Evolutionary conservation across 1,284 basidiomycete species (phyloP).

Genomic region (Phylloporus gajari): DNA sequence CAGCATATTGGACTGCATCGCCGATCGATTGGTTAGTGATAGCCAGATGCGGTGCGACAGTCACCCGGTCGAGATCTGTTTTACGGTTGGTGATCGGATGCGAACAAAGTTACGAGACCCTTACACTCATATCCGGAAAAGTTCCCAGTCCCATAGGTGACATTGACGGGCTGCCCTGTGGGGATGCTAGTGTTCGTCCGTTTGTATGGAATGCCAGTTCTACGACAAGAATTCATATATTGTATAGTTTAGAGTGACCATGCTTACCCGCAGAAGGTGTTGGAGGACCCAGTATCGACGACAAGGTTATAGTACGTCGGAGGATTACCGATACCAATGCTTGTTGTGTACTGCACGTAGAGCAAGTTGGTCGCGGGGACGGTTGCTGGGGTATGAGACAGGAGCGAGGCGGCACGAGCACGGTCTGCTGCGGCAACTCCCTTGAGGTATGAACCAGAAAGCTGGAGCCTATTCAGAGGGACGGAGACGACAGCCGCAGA

Average conservation of each 20-base stretch:
- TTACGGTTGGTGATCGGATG: not conserved
- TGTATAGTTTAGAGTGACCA: not conserved
- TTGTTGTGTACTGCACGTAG: conserved; percentile 35
- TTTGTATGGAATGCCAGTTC: conserved; percentile 30
- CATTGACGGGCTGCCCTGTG: conserved; percentile 35
- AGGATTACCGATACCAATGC: conserved; percentile 39
- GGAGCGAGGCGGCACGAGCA: conserved; percentile 29
- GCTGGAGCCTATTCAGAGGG: conserved; percentile 24
- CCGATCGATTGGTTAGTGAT: conserved; percentile 40
- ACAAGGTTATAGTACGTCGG: conserved; percentile 38
- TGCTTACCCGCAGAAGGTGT: conserved; percentile 26
- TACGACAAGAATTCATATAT: conserved; percentile 11
- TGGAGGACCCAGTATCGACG: conserved; percentile 47
- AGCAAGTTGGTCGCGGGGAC: conserved; percentile 31
- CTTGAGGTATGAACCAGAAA: conserved; percentile 19
- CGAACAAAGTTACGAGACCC: not conserved
- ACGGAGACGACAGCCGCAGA: conserved; percentile 23
- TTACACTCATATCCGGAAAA: conserved; percentile 40
- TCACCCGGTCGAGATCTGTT: conserved; percentile 39
- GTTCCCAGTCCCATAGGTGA: conserved; percentile 35
- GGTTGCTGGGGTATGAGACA: conserved; percentile 16
- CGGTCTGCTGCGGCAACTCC: conserved; percentile 30
- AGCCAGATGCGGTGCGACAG: conserved; percentile 30
- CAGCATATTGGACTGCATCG: conserved; percentile 29
- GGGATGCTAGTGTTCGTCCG: conserved; percentile 34